These are phyloP conservation scores for Gracilaria vermiculophylla DNA, from an alignment of 23 red algal species.

Conservation along the genomic window DNA sequence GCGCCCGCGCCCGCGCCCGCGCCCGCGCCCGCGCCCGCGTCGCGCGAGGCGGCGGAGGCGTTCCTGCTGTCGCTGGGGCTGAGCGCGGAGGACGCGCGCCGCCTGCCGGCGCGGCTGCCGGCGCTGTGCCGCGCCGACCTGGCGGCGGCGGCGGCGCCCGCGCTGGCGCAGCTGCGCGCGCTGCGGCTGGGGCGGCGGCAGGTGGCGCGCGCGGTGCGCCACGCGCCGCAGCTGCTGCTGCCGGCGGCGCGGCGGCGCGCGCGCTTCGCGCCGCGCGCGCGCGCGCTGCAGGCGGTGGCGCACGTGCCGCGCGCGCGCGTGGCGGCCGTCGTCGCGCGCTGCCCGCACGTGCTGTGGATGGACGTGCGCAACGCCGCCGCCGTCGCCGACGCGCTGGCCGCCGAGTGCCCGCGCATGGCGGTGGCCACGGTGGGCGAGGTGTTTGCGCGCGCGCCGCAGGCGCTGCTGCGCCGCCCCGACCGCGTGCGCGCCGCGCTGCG, in stretches of 20 bases:
- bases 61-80: conserved; percentile 68
- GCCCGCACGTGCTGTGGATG: conserved; percentile 79
- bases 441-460: conserved; percentile 61
- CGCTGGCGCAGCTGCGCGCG: conserved; percentile 54
- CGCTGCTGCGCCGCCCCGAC: conserved; percentile 19
- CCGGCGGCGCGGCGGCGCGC: background rate
- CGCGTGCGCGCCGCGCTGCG: background rate
- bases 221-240: conserved; percentile 65
- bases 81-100: conserved; percentile 56
- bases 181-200: conserved; percentile 8
- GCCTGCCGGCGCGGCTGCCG: conserved; percentile 32
- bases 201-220: conserved; percentile 20
- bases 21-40: background rate
- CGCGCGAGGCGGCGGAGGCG: background rate
- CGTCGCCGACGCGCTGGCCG: conserved; percentile 10
- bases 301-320: background rate
- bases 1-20: background rate
- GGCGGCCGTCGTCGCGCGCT: conserved; percentile 22
- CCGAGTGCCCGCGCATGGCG: conserved; percentile 29
- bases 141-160: background rate
- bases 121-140: conserved; percentile 26
- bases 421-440: conserved; percentile 16
- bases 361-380: conserved; percentile 15
- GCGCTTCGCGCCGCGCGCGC: conserved; percentile 5
- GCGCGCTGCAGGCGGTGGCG: conserved; percentile 19